Base-by-base conservation (phyloP, 2,329 filamentous ascomycete species). In the Xylariales sp. region DNA sequence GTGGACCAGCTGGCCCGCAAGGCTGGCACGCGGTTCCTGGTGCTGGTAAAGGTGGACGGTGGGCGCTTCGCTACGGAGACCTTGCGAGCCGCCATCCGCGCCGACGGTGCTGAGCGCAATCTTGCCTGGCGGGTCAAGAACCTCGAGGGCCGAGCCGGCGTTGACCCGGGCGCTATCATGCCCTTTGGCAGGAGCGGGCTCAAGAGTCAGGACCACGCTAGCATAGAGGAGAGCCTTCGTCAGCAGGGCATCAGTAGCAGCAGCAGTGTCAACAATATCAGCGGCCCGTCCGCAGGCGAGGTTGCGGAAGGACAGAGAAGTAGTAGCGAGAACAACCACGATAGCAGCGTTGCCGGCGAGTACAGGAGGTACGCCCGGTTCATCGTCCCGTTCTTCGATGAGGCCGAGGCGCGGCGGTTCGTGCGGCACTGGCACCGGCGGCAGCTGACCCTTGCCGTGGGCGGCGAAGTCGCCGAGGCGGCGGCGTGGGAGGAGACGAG, bases 331-430 rank as follows among this genome's bases (percentile, higher is more conserved):
- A n/a, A n/a, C n/a, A n/a, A n/a, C n/a, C n/a, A n/a, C n/a, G n/a
- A n/a, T n/a, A n/a, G n/a, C n/a, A n/a, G n/a, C n/a, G n/a, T n/a
- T 41, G 36, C 46, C 45, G 51, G 59, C 52, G 53, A 57, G 40
- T 53, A 61, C 27, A 48, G 59, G 40, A 64, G 61, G 51, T 66
- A 57, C 38, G 48, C 53, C 24, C 60, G 72, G 28, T 77, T 76
- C 61, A 60, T 83, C 12, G 48, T 83, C 16, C 67, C 71, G 5
- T 81, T 85, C 43, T 52, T 63, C 12, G 72, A 73, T n/a, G 61
- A 69, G 34, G 60, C 62, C 8, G 76, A 77, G 43, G 77, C 77
- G 15, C 67, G 64, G 38, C 62, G 70, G 38, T 75, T 75, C 44
- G 66, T 67, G 20, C 57, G 69, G 42, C 42, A 46, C 36, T 70